Evolutionary conservation across 768 basidiomycete species (phyloP).

Genomic region (Asterophora parasitica): DNA sequence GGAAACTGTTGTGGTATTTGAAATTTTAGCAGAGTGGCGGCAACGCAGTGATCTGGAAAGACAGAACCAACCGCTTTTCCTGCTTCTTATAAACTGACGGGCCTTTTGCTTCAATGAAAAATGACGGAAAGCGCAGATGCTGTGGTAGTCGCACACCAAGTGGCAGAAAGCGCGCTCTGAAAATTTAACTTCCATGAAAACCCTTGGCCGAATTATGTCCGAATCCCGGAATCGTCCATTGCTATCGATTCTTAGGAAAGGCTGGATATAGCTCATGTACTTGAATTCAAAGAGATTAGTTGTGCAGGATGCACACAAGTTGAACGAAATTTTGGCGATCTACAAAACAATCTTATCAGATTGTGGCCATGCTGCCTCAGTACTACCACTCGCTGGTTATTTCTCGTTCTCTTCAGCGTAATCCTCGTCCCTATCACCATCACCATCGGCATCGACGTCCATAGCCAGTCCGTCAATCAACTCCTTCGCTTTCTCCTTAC

Average conservation of each 20-base stretch:
- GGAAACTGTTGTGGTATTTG: background rate
- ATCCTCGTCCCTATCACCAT: too few relatives aligned
- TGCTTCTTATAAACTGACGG: background rate
- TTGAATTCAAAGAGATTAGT: too few relatives aligned
- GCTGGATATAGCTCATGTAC: too few relatives aligned
- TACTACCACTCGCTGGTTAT: too few relatives aligned
- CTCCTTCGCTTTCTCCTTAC: constrained; percentile 8
- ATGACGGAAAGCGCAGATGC: background rate
- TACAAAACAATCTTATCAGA: background rate
- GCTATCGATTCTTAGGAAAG: too few relatives aligned
- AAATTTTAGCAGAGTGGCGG: background rate
- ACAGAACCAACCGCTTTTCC: background rate
- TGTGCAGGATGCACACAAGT: too few relatives aligned
- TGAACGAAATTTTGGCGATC: too few relatives aligned
- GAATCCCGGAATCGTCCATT: background rate
- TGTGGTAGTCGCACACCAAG: constrained; percentile 10
- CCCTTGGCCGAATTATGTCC: background rate
- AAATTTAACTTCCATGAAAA: constrained; percentile 2
- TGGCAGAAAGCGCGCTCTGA: constrained; percentile 12
- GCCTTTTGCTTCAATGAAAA: background rate
- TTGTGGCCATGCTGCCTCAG: background rate
- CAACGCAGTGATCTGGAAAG: too few relatives aligned
- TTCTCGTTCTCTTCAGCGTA: too few relatives aligned
- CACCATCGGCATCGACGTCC: background rate
- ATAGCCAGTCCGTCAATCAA: constrained; percentile 5